Evolutionary conservation across 2,329 filamentous ascomycete genomes (phyloP), one percentile per base, ranked within the genome.

Genomic region (Alternaria sp.): DNA sequence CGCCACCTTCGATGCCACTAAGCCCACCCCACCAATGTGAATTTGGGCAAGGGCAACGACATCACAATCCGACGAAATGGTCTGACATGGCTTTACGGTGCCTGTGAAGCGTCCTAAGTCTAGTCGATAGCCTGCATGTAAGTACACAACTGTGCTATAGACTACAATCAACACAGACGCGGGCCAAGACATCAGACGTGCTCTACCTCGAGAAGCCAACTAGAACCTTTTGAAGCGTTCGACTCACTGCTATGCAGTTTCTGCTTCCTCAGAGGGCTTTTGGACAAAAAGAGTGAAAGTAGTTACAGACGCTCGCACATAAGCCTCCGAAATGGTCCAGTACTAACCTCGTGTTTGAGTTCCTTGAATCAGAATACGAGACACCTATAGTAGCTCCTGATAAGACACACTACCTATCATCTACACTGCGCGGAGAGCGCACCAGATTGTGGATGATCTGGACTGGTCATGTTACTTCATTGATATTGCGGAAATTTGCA

Each of bases 401-500:
- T 44, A 14, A 36, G 36, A 33, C 45, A 5, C n/a, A 28, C n/a
- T 29, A 14, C 14, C 46, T n/a, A 36, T 44, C 40, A 41, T 52
- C 46, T 57, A 34, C 17, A 24, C 11, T 36, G 24, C 37, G 31
- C 26, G 49, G 28, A 44, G 26, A 56, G 37, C 17, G 41, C 53
- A 61, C 21, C 53, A 46, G 31, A 44, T 40, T 34, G 45, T 60
- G 33, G 51, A 62, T 46, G 48, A 63, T 63, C 60, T 51, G 49
- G 63, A 59, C 60, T 48, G 39, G 52, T 59, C 49, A 57, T 33
- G 48, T 59, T 58, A 52, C 60, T 46, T 61, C 39, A 39, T 49
- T 61, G 56, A 56, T 49, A 54, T 60, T 57, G 55, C 65, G 68
- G 68, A 72, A 57, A 70, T 63, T 49, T 57, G 44, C 54, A 61